These are phyloP conservation scores for Cytospora piceicola DNA, from an alignment of 2,329 filamentous ascomycete genomes.

Conservation along the genomic window DNA sequence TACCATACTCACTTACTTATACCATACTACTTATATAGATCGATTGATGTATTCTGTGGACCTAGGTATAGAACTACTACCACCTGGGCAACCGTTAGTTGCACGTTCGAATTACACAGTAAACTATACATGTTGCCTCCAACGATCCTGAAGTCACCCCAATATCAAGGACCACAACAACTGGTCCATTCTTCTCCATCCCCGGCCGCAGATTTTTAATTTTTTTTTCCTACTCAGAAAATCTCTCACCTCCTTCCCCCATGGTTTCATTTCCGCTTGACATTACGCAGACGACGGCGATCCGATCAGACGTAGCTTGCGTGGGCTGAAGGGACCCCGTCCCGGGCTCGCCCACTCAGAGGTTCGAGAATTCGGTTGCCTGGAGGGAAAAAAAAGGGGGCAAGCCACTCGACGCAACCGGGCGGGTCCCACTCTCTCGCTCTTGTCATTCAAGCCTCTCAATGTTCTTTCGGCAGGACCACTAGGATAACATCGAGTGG, in stretches of 20 bases:
- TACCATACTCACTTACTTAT: not conserved
- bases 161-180: not conserved
- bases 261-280: not conserved
- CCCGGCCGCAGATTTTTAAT: not conserved
- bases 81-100: not conserved
- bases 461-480: not conserved
- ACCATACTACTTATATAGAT: not conserved
- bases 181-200: not conserved
- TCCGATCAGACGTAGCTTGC: not conserved
- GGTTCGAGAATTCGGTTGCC: conserved; percentile 24
- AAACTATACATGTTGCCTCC: not conserved
- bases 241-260: not conserved
- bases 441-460: not conserved
- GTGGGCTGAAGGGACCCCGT: not conserved
- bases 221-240: not conserved
- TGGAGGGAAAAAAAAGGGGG: conserved; percentile 12
- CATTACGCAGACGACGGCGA: not conserved
- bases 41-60: not conserved
- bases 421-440: conserved; percentile 12
- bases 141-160: not conserved
- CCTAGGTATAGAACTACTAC: not conserved
- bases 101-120: not conserved
- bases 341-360: conserved; percentile 7
- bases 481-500: not conserved
- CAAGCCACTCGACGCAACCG: conserved; percentile 11